Evolutionary conservation across 257 asterid genomes (phyloP).

Genomic region (Hygrophila difformis): DNA sequence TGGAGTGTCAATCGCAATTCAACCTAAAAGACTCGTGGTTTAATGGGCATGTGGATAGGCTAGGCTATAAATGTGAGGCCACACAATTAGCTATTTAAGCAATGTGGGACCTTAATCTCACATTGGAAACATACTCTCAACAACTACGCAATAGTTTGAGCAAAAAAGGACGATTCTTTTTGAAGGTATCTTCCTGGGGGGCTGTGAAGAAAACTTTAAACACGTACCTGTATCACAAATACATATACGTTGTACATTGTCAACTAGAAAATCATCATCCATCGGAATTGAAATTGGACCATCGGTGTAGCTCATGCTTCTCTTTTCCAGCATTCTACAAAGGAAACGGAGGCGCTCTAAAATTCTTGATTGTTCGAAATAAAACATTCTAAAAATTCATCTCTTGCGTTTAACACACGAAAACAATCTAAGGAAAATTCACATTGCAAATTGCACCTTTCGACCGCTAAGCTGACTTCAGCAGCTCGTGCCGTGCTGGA

Average conservation of each 20-base stretch:
- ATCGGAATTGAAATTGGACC: constrained; percentile 72
- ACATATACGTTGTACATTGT: constrained; percentile 69
- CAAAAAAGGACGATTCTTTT: not conserved
- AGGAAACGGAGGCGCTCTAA: not conserved
- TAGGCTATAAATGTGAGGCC: too few relatives aligned
- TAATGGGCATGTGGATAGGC: too few relatives aligned
- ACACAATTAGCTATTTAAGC: too few relatives aligned
- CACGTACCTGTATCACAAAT: constrained; percentile 79
- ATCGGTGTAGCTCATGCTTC: constrained; percentile 88
- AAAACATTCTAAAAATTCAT: too few relatives aligned
- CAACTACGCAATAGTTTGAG: constrained; percentile 7
- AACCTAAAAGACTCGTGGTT: too few relatives aligned
- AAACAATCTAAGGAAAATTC: not conserved
- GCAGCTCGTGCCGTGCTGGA: constrained; percentile 63
- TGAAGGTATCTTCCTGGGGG: constrained; percentile 3
- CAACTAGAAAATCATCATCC: constrained; percentile 64
- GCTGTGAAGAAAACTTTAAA: constrained; percentile 4
- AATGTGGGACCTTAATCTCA: too few relatives aligned
- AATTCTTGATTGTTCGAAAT: too few relatives aligned
- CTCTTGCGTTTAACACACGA: not conserved
- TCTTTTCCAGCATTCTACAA: constrained; percentile 77
- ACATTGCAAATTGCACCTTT: constrained; percentile 59
- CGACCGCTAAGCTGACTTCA: constrained; percentile 64
- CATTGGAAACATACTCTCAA: too few relatives aligned
- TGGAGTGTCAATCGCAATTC: too few relatives aligned